Base-by-base conservation (phyloP, 2,329 filamentous ascomycete species). In the Lecanicillium sp. region DNA sequence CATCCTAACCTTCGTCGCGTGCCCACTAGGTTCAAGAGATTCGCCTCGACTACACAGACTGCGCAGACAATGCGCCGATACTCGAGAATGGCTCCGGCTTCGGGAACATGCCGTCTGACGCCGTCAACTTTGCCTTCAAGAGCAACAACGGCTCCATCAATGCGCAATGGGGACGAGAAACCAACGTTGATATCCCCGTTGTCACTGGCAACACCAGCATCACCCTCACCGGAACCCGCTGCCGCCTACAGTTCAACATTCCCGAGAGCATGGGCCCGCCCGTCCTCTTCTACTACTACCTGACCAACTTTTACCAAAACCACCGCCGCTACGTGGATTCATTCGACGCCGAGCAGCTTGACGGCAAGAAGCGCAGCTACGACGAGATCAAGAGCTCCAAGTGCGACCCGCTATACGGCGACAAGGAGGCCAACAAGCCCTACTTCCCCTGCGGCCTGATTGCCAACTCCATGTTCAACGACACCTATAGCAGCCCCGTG, bases 251-350 rank as follows among this genome's bases (percentile, higher is more conserved):
- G 45, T 95, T 97, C 63, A 69, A 75, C 27, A 79, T 96, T 8
- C 87, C 87, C 2, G 81, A 90, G 52, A 68, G 79, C 42, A 81
- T 98, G 62, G 71, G 74, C 3, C 77, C 88, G 1, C 88, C 90
- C 0, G 85, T 98, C 10, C 76, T 90, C 44, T 79, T 97, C 62
- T 98, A 96, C 69, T 98, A 98, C 63, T 84, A 84, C 50, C 79
- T 98, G 46, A 90, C 87, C 42, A 95, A 97, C 65, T 98, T 98
- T 67, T 97, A 97, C 68, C 92, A 98, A 64, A 98, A 98, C 59
- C 92, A 98, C 59, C 84, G 92, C 48, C 82, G 90, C 61, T 98
- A 98, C 51, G 92, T 96, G 44, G 85, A 87, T 56, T 94, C 87
- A 2, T 84, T 94, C 53, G 84, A 89, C 55, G 74, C 81, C 41